phyloP scores from a whole-genome alignment of 2,329 filamentous ascomycete species.

The Clarireedia hainanense region DNA sequence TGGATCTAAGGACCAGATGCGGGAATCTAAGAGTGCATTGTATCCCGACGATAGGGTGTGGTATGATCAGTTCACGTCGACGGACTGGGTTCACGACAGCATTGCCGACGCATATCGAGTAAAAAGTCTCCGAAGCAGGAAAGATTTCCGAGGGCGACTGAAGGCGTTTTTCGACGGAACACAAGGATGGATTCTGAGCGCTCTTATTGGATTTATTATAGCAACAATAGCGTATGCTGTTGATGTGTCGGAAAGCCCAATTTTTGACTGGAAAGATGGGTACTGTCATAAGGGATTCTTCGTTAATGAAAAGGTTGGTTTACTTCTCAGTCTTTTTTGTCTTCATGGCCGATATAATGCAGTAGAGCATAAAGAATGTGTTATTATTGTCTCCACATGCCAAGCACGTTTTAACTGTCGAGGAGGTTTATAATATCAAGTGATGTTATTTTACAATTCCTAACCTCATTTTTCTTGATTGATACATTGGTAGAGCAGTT shows the following conservation, averaged over 20 bases:
- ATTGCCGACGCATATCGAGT: constrained; percentile 90
- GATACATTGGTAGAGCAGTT: neutral
- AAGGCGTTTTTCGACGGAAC: constrained; percentile 73
- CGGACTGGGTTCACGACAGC: constrained; percentile 96
- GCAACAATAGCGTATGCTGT: constrained; percentile 83
- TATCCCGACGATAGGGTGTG: constrained; percentile 82
- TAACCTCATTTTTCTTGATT: neutral
- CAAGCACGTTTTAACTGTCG: neutral
- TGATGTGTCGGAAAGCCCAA: constrained; percentile 73
- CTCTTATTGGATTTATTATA: constrained; percentile 78
- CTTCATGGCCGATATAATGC: neutral
- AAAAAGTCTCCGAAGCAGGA: constrained; percentile 71
- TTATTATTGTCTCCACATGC: too few relatives aligned
- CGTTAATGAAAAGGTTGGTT: constrained; percentile 56
- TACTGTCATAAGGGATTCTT: constrained; percentile 71
- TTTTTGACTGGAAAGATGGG: constrained; percentile 89
- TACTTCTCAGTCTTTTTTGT: neutral
- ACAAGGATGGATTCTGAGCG: constrained; percentile 91
- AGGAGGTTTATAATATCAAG: neutral
- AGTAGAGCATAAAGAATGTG: too few relatives aligned
- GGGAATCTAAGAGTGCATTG: constrained; percentile 57
- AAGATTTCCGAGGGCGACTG: constrained; percentile 76
- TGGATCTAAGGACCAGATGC: constrained; percentile 33
- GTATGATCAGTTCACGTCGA: constrained; percentile 98
- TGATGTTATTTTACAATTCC: too few relatives aligned